Conservation (phyloP, 352 stramenopile species). For the Globisporangium splendens region DNA sequence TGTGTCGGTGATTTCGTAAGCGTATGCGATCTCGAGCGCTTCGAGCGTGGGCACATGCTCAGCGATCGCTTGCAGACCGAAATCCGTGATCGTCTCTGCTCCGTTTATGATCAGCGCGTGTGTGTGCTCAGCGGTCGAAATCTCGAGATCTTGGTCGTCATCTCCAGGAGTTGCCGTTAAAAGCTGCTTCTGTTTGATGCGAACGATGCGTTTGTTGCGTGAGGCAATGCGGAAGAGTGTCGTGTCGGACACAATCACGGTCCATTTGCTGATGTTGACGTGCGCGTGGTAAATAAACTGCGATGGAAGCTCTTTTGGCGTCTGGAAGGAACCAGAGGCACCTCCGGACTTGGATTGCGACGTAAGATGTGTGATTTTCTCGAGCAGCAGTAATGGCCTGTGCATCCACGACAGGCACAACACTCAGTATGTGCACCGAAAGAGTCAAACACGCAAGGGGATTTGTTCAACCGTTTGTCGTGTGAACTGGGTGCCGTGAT, state of each 20-base stretch:
- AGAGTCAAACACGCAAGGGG: neutral
- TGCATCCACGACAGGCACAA: too few relatives aligned
- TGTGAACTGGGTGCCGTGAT: too few relatives aligned
- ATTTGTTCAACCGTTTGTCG: too few relatives aligned
- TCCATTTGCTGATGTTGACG: constrained; percentile 65
- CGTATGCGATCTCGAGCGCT: constrained; percentile 48
- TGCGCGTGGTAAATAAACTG: constrained; percentile 55
- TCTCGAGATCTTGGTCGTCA: neutral
- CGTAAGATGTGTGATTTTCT: constrained; percentile 16
- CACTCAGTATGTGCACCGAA: neutral
- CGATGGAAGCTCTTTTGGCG: constrained; percentile 44
- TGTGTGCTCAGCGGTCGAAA: constrained; percentile 21
- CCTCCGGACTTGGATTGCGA: neutral
- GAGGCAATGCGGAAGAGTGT: constrained; percentile 60
- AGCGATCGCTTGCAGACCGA: constrained; percentile 47
- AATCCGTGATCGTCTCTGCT: constrained; percentile 63
- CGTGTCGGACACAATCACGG: constrained; percentile 57
- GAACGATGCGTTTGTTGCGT: constrained; percentile 50
- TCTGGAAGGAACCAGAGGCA: neutral
- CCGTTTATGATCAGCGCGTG: constrained; percentile 54
- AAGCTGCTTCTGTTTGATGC: constrained; percentile 16
- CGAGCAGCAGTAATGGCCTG: neutral
- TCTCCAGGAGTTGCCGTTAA: constrained; percentile 9
- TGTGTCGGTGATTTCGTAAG: constrained; percentile 46
- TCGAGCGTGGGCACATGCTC: constrained; percentile 46